Conservation (phyloP, 768 basidiomycete species). For the Leccinum obscurum region DNA sequence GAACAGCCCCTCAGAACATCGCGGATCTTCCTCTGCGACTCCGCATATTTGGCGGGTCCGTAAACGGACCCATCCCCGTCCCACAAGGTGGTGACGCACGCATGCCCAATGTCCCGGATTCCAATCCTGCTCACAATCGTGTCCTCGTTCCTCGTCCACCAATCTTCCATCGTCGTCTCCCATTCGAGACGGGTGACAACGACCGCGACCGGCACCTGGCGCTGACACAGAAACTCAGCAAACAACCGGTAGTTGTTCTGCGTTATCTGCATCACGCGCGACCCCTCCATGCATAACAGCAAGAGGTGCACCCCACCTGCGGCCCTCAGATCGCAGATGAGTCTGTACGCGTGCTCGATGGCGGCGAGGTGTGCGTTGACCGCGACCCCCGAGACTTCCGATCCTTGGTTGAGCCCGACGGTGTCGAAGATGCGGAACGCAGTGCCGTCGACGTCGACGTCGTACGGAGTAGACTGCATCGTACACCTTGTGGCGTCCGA, state of each 20-base stretch:
- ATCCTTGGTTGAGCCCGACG: constrained; percentile 23
- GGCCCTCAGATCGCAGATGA: too few relatives aligned
- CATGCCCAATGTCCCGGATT: constrained; percentile 21
- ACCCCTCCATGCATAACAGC: too few relatives aligned
- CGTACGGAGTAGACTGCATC: constrained; percentile 24
- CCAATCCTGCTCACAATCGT: constrained; percentile 4
- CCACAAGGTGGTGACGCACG: constrained; percentile 19
- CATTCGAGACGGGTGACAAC: too few relatives aligned
- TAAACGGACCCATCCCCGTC: neutral
- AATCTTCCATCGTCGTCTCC: neutral
- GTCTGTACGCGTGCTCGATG: too few relatives aligned
- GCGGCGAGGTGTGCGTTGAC: neutral
- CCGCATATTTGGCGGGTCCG: constrained; percentile 4
- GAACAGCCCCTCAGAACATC: constrained; percentile 5
- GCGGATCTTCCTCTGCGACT: constrained; percentile 17
- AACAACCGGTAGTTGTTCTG: too few relatives aligned
- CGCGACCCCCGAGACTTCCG: neutral
- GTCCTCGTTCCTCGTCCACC: constrained; percentile 9
- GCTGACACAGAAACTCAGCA: too few relatives aligned
- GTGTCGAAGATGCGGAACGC: constrained; percentile 27
- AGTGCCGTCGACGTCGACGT: constrained; percentile 9
- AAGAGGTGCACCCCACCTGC: too few relatives aligned
- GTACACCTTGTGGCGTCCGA: constrained; percentile 29
- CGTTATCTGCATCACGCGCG: too few relatives aligned
- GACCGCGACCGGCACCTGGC: too few relatives aligned